Conservation (phyloP, 192 early-diverging fungal species). For the Podochytrium sp. region DNA sequence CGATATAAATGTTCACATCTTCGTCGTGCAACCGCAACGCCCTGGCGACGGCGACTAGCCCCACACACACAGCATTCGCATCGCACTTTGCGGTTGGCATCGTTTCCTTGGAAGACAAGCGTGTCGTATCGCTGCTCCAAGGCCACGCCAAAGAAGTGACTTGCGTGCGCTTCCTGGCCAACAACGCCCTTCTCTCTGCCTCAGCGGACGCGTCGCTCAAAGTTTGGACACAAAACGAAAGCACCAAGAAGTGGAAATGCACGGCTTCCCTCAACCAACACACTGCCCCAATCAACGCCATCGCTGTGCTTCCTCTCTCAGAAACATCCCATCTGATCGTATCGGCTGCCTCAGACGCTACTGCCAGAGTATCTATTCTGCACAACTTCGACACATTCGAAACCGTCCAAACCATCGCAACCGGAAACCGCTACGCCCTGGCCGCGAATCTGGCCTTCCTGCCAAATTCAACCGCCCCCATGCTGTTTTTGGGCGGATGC, state of each 20-base stretch:
- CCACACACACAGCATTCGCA: conserved; percentile 71
- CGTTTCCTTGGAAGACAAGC: conserved; percentile 64
- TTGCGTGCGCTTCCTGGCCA: conserved; percentile 34
- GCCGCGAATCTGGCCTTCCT: conserved; percentile 69
- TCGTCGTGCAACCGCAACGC: conserved; percentile 70
- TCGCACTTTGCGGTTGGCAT: conserved; percentile 72
- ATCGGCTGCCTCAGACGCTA: conserved; percentile 74
- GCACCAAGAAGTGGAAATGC: conserved; percentile 57
- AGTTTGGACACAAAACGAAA: conserved; percentile 65
- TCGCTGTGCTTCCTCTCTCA: conserved; percentile 54
- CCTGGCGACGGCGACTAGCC: conserved; percentile 60
- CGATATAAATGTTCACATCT: too few species aligned
- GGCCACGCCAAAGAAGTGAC: conserved; percentile 54
- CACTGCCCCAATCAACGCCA: conserved; percentile 63
- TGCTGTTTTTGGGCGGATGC: conserved; percentile 85
- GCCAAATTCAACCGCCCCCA: conserved; percentile 62
- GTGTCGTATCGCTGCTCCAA: conserved; percentile 59
- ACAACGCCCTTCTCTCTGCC: conserved; percentile 74
- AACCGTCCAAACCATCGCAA: conserved; percentile 71
- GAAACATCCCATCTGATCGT: conserved; percentile 58
- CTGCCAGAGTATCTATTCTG: conserved; percentile 67
- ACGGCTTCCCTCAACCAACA: conserved; percentile 72
- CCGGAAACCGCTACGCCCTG: conserved; percentile 70
- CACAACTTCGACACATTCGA: conserved; percentile 54
- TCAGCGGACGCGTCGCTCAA: conserved; percentile 79